These are phyloP conservation scores for Diaporthe velutina DNA, from an alignment of 2,329 filamentous ascomycete genomes.

Conservation along the genomic window DNA sequence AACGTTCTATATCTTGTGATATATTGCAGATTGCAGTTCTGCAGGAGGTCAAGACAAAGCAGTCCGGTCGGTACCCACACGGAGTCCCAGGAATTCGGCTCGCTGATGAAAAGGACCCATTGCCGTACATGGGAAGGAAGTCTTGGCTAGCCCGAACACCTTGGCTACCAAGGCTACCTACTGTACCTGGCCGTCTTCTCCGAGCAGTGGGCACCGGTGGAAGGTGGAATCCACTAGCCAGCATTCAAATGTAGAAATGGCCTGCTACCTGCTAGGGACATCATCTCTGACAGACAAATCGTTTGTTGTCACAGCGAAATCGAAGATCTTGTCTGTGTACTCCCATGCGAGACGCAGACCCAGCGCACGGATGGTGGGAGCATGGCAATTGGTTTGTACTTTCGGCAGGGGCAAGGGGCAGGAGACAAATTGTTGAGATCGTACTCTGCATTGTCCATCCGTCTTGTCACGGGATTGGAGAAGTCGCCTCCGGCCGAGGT, in stretches of 20 bases:
- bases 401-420: constrained; percentile 10
- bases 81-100: constrained; percentile 20
- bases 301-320: not conserved
- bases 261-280: no score
- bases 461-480: constrained; percentile 14
- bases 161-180: not conserved
- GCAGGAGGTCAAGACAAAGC: not conserved
- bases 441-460: constrained; percentile 18
- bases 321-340: not conserved
- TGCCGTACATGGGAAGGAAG: not conserved
- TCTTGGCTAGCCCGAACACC: not conserved
- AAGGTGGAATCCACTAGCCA: not conserved
- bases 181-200: constrained; percentile 1
- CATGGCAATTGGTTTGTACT: not conserved
- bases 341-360: not conserved
- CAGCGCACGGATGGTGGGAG: not conserved
- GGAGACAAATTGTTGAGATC: constrained; percentile 7
- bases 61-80: not conserved
- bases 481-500: constrained; percentile 22
- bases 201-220: not conserved
- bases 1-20: not conserved
- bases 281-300: not conserved
- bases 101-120: constrained; percentile 19
- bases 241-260: not conserved
- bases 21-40: not conserved